These are phyloP conservation scores for Syzygium aromaticum DNA, from an alignment of 345 rosid species.

Conservation along the genomic window DNA sequence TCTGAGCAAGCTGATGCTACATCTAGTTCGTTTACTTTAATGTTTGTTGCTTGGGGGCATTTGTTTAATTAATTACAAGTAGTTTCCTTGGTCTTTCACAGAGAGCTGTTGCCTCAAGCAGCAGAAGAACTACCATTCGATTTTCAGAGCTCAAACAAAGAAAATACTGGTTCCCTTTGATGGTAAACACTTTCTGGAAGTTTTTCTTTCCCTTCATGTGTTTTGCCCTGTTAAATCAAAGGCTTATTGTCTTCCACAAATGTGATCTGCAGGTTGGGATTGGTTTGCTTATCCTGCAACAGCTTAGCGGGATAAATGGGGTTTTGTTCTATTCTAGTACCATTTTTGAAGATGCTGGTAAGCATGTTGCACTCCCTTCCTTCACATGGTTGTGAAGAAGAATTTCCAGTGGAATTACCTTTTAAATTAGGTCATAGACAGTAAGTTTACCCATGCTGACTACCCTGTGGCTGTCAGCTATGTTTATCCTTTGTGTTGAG, in stretches of 20 bases:
- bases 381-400: neutral
- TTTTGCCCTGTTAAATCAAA: neutral
- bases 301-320: constrained; percentile 82
- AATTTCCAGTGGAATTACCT: neutral
- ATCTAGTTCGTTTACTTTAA: neutral
- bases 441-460: neutral
- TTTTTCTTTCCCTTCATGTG: neutral
- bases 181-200: constrained; percentile 26
- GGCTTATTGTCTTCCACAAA: neutral
- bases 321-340: constrained; percentile 82
- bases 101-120: constrained; percentile 82
- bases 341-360: constrained; percentile 86
- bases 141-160: constrained; percentile 55
- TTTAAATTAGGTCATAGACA: neutral
- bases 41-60: neutral
- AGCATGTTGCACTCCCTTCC: constrained; percentile 3
- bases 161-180: constrained; percentile 67
- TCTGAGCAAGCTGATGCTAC: neutral
- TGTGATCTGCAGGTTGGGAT: constrained; percentile 64
- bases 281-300: constrained; percentile 85
- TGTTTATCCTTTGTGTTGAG: neutral
- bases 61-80: neutral
- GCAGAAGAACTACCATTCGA: constrained; percentile 58
- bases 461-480: neutral
- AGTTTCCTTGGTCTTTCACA: constrained; percentile 22